Conservation (phyloP, 1,284 basidiomycete genomes). For the Paramarasmius palmivorus region DNA sequence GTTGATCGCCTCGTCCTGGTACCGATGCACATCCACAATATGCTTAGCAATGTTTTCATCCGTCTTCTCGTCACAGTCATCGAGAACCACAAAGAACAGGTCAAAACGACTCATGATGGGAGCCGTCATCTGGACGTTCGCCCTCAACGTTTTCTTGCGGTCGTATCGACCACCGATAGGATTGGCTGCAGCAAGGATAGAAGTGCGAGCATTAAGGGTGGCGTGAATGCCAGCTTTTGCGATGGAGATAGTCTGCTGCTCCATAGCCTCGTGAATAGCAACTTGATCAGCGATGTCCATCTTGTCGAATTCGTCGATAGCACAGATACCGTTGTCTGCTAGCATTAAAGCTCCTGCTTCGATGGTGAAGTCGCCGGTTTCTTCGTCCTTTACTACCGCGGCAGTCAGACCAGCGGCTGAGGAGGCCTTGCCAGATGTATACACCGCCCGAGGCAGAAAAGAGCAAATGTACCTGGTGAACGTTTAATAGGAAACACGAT, state of each 20-base stretch:
- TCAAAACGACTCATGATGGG: slow-evolving; percentile 99
- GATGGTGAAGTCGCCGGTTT: slow-evolving; percentile 99
- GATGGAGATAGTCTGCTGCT: slow-evolving; percentile 99
- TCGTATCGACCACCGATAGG: slow-evolving; percentile 97
- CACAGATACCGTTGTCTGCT: slow-evolving; percentile 99
- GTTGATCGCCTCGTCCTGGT: slow-evolving; percentile 91
- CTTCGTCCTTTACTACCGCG: slow-evolving; percentile 97
- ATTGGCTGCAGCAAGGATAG: slow-evolving; percentile 97
- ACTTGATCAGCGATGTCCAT: slow-evolving; percentile 99
- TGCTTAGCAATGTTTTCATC: slow-evolving; percentile 95
- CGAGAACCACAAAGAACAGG: slow-evolving; percentile 97
- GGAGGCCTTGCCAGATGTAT: slow-evolving; percentile 98
- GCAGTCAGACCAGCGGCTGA: slow-evolving; percentile 98
- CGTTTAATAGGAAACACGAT: slow-evolving; percentile 1
- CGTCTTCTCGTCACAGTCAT: slow-evolving; percentile 94
- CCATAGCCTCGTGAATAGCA: slow-evolving; percentile 99
- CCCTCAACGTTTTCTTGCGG: slow-evolving; percentile 88
- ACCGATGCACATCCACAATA: slow-evolving; percentile 97
- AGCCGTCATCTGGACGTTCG: slow-evolving; percentile 98
- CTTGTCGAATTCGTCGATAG: slow-evolving; percentile 99
- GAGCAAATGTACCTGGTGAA: slow-evolving; percentile 90
- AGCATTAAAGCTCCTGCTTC: slow-evolving; percentile 99
- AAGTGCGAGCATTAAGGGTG: slow-evolving; percentile 96
- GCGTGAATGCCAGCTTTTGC: slow-evolving; percentile 99
- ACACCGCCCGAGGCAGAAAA: slow-evolving; percentile 98